Evolutionary conservation across 768 basidiomycete genomes (phyloP).

Genomic region (Infundibulicybe gibba): DNA sequence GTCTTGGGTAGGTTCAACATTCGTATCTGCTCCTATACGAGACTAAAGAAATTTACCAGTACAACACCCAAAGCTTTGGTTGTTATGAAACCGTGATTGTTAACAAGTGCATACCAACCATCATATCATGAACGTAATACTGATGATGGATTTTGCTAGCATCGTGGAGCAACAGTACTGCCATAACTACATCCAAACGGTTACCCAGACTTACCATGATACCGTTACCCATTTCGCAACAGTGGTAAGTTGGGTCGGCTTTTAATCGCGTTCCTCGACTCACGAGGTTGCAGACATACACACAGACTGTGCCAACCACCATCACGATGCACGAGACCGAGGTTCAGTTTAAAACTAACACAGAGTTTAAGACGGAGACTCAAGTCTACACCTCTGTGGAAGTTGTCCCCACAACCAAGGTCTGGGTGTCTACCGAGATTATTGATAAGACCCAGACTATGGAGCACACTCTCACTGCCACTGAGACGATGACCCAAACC

Average conservation of each 20-base stretch:
- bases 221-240: conserved; percentile 24
- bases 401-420: conserved; percentile 58
- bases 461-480: conserved; percentile 60
- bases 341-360: conserved; percentile 29
- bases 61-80: conserved; percentile 34
- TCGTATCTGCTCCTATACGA: neutral
- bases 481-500: conserved; percentile 54
- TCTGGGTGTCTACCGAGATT: conserved; percentile 65
- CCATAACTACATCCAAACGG: conserved; percentile 23
- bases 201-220: conserved; percentile 32
- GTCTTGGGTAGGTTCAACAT: conserved; percentile 50
- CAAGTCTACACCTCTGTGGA: conserved; percentile 48
- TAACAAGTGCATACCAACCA: conserved; percentile 27
- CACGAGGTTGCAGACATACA: conserved; percentile 6
- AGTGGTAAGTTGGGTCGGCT: conserved; percentile 10
- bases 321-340: conserved; percentile 34
- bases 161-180: conserved; percentile 13
- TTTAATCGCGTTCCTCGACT: neutral
- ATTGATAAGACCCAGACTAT: conserved; percentile 53
- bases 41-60: conserved; percentile 21
- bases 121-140: neutral
- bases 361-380: conserved; percentile 38
- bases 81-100: conserved; percentile 70
- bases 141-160: neutral
- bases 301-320: conserved; percentile 38